Conservation (phyloP, 495 filamentous ascomycete genomes). For the Neurospora tetrasperma region DNA sequence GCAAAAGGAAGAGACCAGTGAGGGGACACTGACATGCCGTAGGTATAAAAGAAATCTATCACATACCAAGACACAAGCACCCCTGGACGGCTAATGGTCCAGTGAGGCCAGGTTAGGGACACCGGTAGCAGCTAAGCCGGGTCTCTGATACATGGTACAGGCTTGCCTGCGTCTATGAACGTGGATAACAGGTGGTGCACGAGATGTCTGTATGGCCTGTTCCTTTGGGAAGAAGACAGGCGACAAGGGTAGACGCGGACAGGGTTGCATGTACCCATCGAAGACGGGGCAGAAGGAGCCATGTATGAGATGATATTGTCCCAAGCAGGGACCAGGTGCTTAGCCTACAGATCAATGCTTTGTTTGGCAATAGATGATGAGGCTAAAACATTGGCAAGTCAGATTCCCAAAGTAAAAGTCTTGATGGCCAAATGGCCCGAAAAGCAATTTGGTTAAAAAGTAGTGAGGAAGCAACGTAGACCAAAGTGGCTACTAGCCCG, state of each 20-base stretch:
- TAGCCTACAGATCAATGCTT: not conserved
- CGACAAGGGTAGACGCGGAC: slow-evolving; percentile 19
- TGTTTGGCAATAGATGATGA: not conserved
- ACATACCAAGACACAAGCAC: slow-evolving; percentile 25
- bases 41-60: slow-evolving; percentile 39
- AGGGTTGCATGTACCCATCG: slow-evolving; percentile 38
- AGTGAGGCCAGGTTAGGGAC: slow-evolving; percentile 39
- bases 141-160: slow-evolving; percentile 34
- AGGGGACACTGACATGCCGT: slow-evolving; percentile 27
- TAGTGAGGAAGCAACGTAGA: not conserved
- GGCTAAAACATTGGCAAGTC: not conserved
- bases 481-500: not conserved
- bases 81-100: slow-evolving; percentile 27
- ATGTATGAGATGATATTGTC: slow-evolving; percentile 6
- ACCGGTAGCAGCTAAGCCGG: slow-evolving; percentile 44
- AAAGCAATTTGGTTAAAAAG: not conserved
- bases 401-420: not conserved
- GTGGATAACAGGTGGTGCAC: slow-evolving; percentile 34
- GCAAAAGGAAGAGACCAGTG: slow-evolving; percentile 21
- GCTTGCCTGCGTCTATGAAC: slow-evolving; percentile 37
- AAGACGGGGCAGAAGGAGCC: slow-evolving; percentile 24
- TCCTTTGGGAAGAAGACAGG: slow-evolving; percentile 24
- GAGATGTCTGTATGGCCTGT: slow-evolving; percentile 34
- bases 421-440: not conserved
- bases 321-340: not conserved